Base-by-base conservation (phyloP, 768 basidiomycete genomes). In the Hericium rajendrae region DNA sequence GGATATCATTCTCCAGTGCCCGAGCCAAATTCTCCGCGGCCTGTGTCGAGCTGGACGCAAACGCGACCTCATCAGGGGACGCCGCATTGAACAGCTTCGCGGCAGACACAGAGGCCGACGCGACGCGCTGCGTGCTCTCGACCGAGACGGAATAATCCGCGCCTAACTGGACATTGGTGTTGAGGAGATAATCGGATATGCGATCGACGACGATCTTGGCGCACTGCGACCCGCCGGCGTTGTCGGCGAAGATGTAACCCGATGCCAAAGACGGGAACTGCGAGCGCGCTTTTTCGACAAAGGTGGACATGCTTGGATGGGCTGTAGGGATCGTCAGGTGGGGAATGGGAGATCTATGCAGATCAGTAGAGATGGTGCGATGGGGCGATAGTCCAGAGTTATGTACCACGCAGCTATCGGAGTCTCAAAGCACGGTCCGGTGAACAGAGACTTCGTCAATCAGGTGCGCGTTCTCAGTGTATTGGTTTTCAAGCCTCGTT, bases 161-260 rank as follows among this genome's bases (percentile, higher is more conserved):
- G 22, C 85, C 83, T 16, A 86, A 77, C 66, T 90, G 88, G 0
- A 80, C 86, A 64, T 91, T 91, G 8, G 84, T 83, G 70, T 85
- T 80, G 37, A 77, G 57, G 13, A 91, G 77, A 65, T 89, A 91
- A 65, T 87, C 83, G 20, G 74, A 74, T 63, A 89, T 77, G 46
- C 76, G 70, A 61, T 84, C 78, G 55, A 82, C 79, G 37, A 83
- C 82, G 51, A 70, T 70, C 51, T 77, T 72, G 1, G 80, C 70
- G 40, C 77, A 79, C 66, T 82, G 88, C 2, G 86, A 88, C 8
- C 87, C 88, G 0, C 86, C 88, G 0, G 88, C 88, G 58, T 86
- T 90, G 71, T 89, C 88, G 2, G 76, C 88, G 63, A 79, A 89
- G 59, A 87, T 76, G 63, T 76, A 88, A 1, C 81, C 82, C 1